Conservation (phyloP, 1,284 basidiomycete genomes). For the Psilocybe mexicana region DNA sequence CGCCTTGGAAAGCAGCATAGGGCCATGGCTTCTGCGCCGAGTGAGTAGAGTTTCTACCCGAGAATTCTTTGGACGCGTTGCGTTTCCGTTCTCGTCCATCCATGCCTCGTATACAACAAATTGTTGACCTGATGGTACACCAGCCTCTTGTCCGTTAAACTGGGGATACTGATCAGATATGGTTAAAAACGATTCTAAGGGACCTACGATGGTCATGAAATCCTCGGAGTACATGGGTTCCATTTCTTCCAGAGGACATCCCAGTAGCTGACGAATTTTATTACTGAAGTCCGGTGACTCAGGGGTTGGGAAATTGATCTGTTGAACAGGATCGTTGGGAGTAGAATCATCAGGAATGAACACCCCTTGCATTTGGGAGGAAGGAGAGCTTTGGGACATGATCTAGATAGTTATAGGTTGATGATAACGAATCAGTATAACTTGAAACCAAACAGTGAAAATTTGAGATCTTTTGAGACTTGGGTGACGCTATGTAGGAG, state of each 20-base stretch:
- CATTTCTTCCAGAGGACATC: background rate
- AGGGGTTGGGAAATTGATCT: background rate
- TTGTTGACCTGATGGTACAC: background rate
- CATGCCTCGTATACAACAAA: conserved; percentile 5
- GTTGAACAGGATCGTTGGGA: background rate
- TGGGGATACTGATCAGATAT: background rate
- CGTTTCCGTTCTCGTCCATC: conserved; percentile 10
- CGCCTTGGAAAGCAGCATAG: conserved; percentile 1
- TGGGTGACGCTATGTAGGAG: no score
- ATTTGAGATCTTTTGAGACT: no score
- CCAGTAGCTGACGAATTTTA: background rate
- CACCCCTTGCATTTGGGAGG: background rate
- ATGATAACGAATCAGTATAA: no score
- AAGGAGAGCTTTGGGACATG: no score
- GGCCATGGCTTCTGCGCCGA: conserved; percentile 2
- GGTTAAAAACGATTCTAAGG: background rate
- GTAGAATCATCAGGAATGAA: conserved; percentile 8
- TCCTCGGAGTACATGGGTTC: conserved; percentile 5
- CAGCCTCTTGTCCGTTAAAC: background rate
- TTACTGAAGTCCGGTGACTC: background rate
- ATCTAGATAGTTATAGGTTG: no score
- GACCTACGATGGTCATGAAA: background rate
- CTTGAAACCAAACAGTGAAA: no score
- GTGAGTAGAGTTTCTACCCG: conserved; percentile 2
- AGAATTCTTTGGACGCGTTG: conserved; percentile 2